These are phyloP conservation scores for Lactarius sanguifluus DNA, from an alignment of 768 basidiomycete species.

Conservation along the genomic window DNA sequence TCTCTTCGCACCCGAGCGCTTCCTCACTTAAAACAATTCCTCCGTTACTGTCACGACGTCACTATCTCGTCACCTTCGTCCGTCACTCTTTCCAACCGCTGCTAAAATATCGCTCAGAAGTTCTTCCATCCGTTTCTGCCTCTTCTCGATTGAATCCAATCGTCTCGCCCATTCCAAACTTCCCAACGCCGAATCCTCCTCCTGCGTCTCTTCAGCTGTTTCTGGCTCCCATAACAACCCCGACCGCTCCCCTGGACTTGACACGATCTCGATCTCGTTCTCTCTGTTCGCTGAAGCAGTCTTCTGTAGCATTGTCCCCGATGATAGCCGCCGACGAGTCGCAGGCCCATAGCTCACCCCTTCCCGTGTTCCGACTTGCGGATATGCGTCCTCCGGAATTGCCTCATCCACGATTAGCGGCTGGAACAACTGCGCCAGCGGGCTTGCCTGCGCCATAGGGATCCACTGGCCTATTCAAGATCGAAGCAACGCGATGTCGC, in stretches of 20 bases:
- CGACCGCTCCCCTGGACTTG: constrained; percentile 33
- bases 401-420: constrained; percentile 59
- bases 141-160: constrained; percentile 44
- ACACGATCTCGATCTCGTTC: constrained; percentile 29
- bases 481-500: constrained; percentile 47
- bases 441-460: constrained; percentile 49
- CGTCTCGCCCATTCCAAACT: constrained; percentile 38
- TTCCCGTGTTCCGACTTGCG: constrained; percentile 22
- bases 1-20: constrained; percentile 5
- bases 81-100: constrained; percentile 11
- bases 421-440: constrained; percentile 73
- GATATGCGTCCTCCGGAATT: constrained; percentile 36
- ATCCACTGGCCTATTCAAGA: constrained; percentile 42
- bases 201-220: constrained; percentile 33
- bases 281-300: constrained; percentile 20
- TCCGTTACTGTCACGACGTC: constrained; percentile 5
- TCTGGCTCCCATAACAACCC: constrained; percentile 17
- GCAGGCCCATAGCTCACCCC: constrained; percentile 42
- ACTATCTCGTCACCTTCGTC: background rate
- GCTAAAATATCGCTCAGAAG: constrained; percentile 36
- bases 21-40: background rate
- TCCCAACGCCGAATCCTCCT: constrained; percentile 34
- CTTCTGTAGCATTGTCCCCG: constrained; percentile 33
- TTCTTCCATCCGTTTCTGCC: constrained; percentile 50
- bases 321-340: constrained; percentile 42